Evolutionary conservation across 2,329 filamentous ascomycete species (phyloP).

Genomic region (Ophiostoma sp.): DNA sequence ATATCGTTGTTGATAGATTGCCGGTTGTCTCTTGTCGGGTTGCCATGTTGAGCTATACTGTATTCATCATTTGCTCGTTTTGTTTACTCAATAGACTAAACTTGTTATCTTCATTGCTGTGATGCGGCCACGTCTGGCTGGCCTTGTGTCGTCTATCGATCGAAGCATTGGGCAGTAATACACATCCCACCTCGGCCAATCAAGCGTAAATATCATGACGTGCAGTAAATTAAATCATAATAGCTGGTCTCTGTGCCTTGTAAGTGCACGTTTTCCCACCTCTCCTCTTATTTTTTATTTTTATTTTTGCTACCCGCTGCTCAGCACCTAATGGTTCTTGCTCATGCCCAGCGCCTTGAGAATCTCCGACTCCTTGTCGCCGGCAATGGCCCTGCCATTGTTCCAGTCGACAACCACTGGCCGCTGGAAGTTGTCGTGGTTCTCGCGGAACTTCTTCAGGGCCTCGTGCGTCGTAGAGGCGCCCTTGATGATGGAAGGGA

Average conservation of each 20-base stretch:
- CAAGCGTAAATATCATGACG: too few relatives aligned
- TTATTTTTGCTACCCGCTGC: background rate
- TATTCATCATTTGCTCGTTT: background rate
- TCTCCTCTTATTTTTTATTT: background rate
- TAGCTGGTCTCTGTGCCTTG: too few relatives aligned
- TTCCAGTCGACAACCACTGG: constrained; percentile 93
- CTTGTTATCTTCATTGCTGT: background rate
- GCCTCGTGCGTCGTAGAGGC: constrained; percentile 72
- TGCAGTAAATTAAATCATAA: too few relatives aligned
- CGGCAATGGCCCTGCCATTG: constrained; percentile 73
- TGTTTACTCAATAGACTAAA: background rate
- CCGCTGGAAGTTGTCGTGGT: constrained; percentile 61
- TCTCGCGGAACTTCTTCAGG: constrained; percentile 69
- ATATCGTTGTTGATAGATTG: background rate
- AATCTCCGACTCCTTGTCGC: constrained; percentile 83
- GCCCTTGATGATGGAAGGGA: constrained; percentile 61
- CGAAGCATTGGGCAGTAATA: too few relatives aligned
- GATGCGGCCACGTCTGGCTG: background rate
- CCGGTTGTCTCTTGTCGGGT: background rate
- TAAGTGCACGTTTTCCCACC: too few relatives aligned
- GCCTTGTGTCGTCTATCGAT: too few relatives aligned
- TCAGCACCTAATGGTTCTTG: background rate
- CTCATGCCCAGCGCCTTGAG: constrained; percentile 62
- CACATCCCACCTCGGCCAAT: too few relatives aligned
- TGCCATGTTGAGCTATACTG: background rate